Evolutionary conservation across 805 yeast species (phyloP), one percentile per base, ranked within the genome.

Genomic region (Saccharomycopsis fodiens): DNA sequence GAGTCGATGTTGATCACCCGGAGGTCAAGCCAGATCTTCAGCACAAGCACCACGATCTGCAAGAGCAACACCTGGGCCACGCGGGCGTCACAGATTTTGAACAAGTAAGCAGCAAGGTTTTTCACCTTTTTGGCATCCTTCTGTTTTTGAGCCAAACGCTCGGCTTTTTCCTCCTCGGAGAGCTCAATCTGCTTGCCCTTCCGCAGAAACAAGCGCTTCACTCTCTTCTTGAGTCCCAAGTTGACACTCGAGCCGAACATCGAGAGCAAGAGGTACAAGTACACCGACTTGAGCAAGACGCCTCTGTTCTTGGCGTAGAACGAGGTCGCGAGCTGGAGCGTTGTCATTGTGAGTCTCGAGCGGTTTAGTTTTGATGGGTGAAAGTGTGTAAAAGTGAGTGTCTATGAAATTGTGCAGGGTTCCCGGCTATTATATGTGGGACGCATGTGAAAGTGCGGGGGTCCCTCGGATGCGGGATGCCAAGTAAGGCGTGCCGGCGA

Each of bases 1-100:
- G 97, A 97, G 61, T 89, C 97, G 47, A 89, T 68, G 10, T 82
- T 76, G 4, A 97, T 96, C 13, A 88, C 89, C 56, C 80, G 79
- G 39, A 89, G 70, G 2, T 95, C 82, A 22, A 89, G 64, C 20
- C 80, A 60, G 0, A 96, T 91, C 52, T 95, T 72, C 3, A 73
- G 52, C 2, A 84, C 70, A 38, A 89, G 67, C 21, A 86, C 66
- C 0, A 68, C 57, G 4, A 86, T 63, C 60, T 86, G 91, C 0
- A 73, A 53, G 1, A 60, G 48, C 31, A 85, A 55, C 21, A 64
- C 45, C 4, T 53, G 29, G 5, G 62, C 29, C 50, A 64, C 59
- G 50, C 55, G 59, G 8, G 38, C 48, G 6, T 42, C 44, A 4
- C 42, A 35, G 2, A 51, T 39, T 13, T 39, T 39, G 15, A 36